Evolutionary conservation across 805 yeast genomes (phyloP), one percentile per base, ranked within the genome.

Genomic region (Brettanomyces sp.): DNA sequence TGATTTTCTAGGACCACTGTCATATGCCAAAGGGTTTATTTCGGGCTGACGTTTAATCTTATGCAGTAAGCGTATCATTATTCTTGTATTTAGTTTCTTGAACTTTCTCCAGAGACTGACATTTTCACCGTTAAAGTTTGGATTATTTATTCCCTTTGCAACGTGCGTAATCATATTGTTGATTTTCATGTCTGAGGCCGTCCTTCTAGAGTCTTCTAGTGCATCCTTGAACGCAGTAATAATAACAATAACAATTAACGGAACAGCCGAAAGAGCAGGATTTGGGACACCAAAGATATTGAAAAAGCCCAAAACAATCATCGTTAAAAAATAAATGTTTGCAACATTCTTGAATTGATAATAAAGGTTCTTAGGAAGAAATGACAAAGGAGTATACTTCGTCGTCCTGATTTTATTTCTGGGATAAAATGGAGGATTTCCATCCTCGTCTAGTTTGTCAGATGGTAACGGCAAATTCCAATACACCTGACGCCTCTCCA

Each of bases 391-490:
- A 2, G 97, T 91, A 64, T 91, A 91, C 67, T 88, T 91, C 3
- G 99, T 88, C 0, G 98, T 89, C 68, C 97, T 79, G 54, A 93
- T 87, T 63, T 93, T 90, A 69, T 91, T 91, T 56, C 96, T 75
- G 9, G 95, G 80, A 59, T 85, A 91, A n/a, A 64, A 60, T 0
- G 72, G 69, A 35, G 75, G 72, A 12, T 83, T 82, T 1, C 80
- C 73, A 57, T 78, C 79, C 24, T 54, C 58, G 49, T 80, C 82
- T 21, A 77, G 43, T 60, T 72, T 64, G 35, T 74, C 74, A 22
- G 72, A 77, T 1, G 93, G 89, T 25, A 85, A 60, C 3, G 70
- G 68, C 55, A 74, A 57, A 58, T 85, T 84, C 67, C 80, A 74
- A 47, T 73, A 82, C 13, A 83, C 64, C 2, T 74, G 60, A 58